Conservation (phyloP, 768 basidiomycete species). For the Kwoniella shandongensis region DNA sequence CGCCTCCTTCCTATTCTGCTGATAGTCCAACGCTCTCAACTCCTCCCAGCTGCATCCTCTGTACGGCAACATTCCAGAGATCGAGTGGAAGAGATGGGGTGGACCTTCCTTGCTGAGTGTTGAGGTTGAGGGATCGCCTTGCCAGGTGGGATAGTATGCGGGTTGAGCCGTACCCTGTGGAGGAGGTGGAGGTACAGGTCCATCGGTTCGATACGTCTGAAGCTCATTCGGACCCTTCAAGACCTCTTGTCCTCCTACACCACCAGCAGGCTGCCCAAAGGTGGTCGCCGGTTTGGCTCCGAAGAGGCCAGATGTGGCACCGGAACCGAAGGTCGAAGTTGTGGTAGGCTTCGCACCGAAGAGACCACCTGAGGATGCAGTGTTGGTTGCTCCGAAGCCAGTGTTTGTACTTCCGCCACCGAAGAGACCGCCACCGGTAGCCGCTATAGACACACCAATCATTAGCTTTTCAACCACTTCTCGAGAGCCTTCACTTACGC, state of each 20-base stretch:
- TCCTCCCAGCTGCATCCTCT: constrained; percentile 40
- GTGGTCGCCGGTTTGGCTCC: constrained; percentile 56
- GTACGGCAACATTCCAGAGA: constrained; percentile 44
- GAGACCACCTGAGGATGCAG: constrained; percentile 22
- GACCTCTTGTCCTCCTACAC: constrained; percentile 33
- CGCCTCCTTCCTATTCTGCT: constrained; percentile 41
- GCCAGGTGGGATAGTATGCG: constrained; percentile 60
- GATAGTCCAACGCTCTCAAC: constrained; percentile 48
- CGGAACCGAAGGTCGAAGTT: constrained; percentile 17
- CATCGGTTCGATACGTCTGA: constrained; percentile 28
- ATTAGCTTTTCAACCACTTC: neutral
- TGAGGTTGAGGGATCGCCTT: constrained; percentile 32
- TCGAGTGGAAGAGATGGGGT: constrained; percentile 52
- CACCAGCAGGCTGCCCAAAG: constrained; percentile 27
- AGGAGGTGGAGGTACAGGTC: constrained; percentile 55
- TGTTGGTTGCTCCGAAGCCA: constrained; percentile 38
- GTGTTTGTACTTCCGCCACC: constrained; percentile 21
- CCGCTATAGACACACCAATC: neutral
- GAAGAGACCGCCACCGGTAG: constrained; percentile 24
- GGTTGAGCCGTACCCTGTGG: constrained; percentile 72
- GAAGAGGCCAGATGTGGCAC: constrained; percentile 27
- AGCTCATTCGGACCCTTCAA: constrained; percentile 20
- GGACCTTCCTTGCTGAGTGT: constrained; percentile 58
- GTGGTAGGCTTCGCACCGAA: constrained; percentile 55
- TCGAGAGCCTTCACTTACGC: neutral